Percentiles rank a stretch among this genome's conserved stretches.
phyloP scores from a whole-genome alignment of 176 grass and related monocot genomes.

The Musa troglodytarum region DNA sequence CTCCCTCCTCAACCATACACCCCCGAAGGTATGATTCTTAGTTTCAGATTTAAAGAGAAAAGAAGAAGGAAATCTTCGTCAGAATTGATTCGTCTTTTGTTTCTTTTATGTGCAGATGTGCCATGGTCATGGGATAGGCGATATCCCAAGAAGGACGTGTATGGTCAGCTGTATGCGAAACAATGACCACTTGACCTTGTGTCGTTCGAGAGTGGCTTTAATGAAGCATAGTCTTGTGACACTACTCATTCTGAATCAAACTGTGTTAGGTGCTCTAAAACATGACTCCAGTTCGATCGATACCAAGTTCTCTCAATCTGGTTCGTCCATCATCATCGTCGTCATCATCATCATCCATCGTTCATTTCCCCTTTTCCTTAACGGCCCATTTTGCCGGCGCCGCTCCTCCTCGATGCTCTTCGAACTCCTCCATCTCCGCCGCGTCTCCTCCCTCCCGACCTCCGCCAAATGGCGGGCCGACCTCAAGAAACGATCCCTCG shows the following conservation, averaged over 20 bases:
- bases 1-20: conserved; percentile 61
- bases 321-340: too few relatives aligned
- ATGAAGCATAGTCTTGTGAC: too few relatives aligned
- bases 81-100: not conserved
- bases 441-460: not conserved
- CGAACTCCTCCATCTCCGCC: not conserved
- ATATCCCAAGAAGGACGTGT: conserved; percentile 76
- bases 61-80: too few relatives aligned
- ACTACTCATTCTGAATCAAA: too few relatives aligned
- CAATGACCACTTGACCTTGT: conserved; percentile 1
- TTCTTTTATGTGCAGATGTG: conserved; percentile 34
- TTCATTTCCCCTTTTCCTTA: too few relatives aligned
- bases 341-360: too few relatives aligned
- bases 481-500: conserved; percentile 7
- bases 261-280: too few relatives aligned
- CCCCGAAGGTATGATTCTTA: conserved; percentile 35
- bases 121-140: conserved; percentile 90
- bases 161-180: conserved; percentile 41
- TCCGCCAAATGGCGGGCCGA: conserved; percentile 16
- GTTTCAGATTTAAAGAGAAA: too few relatives aligned
- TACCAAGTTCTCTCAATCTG: not conserved
- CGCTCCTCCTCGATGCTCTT: not conserved
- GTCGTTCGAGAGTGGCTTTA: too few relatives aligned
- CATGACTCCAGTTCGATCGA: too few relatives aligned
- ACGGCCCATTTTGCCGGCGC: too few relatives aligned